Evolutionary conservation across 139 green algal species (phyloP).

Genomic region (Tetradesmus lagerheimii): DNA sequence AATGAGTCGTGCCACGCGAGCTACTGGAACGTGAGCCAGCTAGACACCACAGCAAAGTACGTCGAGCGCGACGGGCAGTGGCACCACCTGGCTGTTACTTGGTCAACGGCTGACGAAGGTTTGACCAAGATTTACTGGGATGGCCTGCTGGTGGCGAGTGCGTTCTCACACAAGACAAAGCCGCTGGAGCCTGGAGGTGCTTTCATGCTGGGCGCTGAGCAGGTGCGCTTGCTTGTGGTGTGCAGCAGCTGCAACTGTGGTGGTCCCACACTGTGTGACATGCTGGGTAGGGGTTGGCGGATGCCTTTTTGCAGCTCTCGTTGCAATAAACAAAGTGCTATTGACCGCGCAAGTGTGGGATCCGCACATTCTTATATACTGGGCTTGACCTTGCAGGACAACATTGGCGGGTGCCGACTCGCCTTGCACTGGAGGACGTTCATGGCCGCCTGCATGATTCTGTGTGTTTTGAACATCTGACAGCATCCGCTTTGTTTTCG

Average conservation of each 20-base stretch:
- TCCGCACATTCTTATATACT: no score
- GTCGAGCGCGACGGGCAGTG: slow-evolving; percentile 73
- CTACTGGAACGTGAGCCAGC: slow-evolving; percentile 52
- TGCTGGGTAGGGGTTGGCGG: no score
- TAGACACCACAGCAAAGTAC: slow-evolving; percentile 38
- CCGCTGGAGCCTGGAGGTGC: slow-evolving; percentile 76
- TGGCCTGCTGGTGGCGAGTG: slow-evolving; percentile 72
- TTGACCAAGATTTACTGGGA: slow-evolving; percentile 88
- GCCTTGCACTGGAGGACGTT: no score
- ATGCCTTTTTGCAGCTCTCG: no score
- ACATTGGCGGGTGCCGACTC: no score
- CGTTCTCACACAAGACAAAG: slow-evolving; percentile 66
- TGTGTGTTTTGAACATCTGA: no score
- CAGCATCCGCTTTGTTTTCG: no score
- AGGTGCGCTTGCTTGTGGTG: slow-evolving; percentile 55
- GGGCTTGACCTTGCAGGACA: no score
- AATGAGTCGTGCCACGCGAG: slow-evolving; percentile 68
- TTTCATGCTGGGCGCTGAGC: slow-evolving; percentile 89
- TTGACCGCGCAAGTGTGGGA: no score
- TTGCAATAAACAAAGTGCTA: no score
- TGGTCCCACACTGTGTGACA: no score
- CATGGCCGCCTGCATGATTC: no score
- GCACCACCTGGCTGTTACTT: slow-evolving; percentile 91
- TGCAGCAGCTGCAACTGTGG: background rate
- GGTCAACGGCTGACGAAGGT: slow-evolving; percentile 71